Percentiles rank a stretch among this genome's conserved stretches.
Evolutionary conservation across 495 filamentous ascomycete species (phyloP).

Genomic region (Sabuloglossum arenarium): DNA sequence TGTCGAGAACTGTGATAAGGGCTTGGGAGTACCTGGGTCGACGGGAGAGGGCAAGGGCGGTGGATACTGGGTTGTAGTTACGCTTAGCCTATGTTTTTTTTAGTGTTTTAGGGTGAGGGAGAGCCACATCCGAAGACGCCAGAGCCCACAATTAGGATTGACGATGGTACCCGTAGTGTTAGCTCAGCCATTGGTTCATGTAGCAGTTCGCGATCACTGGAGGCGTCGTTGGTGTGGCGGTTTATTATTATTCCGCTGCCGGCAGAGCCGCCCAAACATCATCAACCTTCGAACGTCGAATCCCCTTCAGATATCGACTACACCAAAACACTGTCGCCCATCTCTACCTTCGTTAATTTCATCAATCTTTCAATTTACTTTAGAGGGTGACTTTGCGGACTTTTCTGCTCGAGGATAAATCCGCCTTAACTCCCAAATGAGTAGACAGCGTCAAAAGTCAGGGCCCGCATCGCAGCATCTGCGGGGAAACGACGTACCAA

Average conservation of each 20-base stretch:
- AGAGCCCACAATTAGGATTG: constrained; percentile 17
- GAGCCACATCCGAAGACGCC: constrained; percentile 16
- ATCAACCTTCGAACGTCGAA: background rate
- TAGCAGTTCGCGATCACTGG: background rate
- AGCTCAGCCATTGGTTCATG: background rate
- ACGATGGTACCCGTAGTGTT: constrained; percentile 9
- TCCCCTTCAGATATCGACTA: background rate
- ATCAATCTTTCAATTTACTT: background rate
- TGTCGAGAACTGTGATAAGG: constrained; percentile 14
- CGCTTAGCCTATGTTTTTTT: background rate
- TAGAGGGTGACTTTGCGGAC: background rate
- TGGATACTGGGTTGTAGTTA: constrained; percentile 9
- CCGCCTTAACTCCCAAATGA: background rate
- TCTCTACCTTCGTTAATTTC: background rate
- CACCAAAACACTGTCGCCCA: too few relatives aligned
- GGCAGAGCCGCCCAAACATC: background rate
- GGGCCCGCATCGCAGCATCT: background rate
- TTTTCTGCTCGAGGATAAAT: background rate
- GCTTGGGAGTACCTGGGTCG: constrained; percentile 8
- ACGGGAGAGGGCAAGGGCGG: constrained; percentile 11
- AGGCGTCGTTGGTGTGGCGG: background rate
- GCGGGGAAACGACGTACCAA: background rate
- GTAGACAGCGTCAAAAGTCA: background rate
- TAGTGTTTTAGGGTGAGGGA: background rate
- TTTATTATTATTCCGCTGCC: background rate